These are phyloP conservation scores for Pestalotiopsis sp. DNA, from an alignment of 2,329 filamentous ascomycete genomes.

Conservation along the genomic window DNA sequence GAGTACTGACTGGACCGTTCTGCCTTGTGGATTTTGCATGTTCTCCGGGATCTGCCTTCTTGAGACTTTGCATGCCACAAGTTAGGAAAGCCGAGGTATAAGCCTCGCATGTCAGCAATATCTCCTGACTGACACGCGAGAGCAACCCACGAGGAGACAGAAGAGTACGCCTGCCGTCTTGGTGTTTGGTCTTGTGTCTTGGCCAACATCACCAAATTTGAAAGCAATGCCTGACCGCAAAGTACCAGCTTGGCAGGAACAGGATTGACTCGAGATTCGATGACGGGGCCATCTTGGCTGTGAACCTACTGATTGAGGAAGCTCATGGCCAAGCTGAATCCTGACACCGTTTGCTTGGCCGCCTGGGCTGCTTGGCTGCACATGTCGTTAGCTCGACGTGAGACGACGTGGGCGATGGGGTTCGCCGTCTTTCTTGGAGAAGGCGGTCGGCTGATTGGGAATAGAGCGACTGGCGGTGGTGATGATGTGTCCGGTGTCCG, in stretches of 20 bases:
- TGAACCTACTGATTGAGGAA: neutral
- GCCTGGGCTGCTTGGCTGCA: neutral
- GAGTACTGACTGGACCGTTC: neutral
- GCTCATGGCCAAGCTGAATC: constrained; percentile 1
- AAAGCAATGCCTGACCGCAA: neutral
- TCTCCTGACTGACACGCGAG: neutral
- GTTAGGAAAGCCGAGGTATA: neutral
- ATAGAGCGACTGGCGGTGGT: neutral
- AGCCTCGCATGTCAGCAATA: neutral
- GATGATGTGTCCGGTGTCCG: neutral
- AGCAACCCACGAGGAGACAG: neutral
- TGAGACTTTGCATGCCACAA: neutral
- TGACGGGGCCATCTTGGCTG: constrained; percentile 4
- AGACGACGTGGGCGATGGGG: neutral
- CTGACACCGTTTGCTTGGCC: neutral
- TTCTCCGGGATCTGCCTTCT: neutral
- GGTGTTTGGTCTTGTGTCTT: neutral
- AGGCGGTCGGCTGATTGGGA: neutral
- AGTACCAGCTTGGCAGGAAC: neutral
- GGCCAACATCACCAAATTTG: neutral
- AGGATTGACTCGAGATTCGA: neutral
- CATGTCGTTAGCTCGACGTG: neutral
- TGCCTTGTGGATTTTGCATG: neutral
- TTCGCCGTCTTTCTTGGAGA: neutral
- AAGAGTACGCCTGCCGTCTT: constrained; percentile 1